phyloP scores from a whole-genome alignment of 2,329 filamentous ascomycete species.

The Daldinia sp. region DNA sequence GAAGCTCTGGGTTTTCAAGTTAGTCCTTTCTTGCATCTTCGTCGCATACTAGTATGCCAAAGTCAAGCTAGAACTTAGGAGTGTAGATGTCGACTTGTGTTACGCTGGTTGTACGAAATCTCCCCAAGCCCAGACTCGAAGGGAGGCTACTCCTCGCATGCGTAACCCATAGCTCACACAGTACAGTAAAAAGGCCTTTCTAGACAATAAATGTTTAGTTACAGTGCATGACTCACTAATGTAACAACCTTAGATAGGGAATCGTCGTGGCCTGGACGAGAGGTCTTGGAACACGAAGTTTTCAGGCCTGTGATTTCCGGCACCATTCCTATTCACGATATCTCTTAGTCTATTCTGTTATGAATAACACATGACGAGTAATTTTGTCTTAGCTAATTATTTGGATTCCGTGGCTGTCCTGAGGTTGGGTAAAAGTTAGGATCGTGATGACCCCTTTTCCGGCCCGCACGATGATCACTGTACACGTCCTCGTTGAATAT shows the following conservation, averaged over 20 bases:
- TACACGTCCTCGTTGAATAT: conserved; percentile 31
- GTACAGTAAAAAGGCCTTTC: not conserved
- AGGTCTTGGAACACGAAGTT: conserved; percentile 22
- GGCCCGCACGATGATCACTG: conserved; percentile 28
- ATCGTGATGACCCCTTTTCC: conserved; percentile 30
- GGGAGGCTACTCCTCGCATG: not conserved
- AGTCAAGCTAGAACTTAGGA: not conserved
- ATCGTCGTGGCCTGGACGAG: conserved; percentile 8
- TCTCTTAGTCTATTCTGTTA: not conserved
- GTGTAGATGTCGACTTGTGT: not conserved
- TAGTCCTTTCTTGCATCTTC: not conserved
- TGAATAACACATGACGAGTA: not conserved
- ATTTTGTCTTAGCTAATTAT: conserved; percentile 16
- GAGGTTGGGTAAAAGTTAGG: conserved; percentile 13
- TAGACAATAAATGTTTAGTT: not conserved
- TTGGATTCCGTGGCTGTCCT: not conserved
- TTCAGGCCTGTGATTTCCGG: conserved; percentile 18
- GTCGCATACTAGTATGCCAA: not conserved
- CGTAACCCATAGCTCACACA: not conserved
- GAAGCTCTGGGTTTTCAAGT: not conserved
- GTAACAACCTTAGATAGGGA: conserved; percentile 5
- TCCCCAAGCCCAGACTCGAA: not conserved
- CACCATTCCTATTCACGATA: conserved; percentile 5
- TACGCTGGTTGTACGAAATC: conserved; percentile 1
- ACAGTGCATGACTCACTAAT: conserved; percentile 7